A percentile compares a stretch with the other conserved stretches of the same genome.
These are phyloP conservation scores for Astrothelium subdiscretum DNA, from an alignment of 495 filamentous ascomycete genomes.

Conservation along the genomic window DNA sequence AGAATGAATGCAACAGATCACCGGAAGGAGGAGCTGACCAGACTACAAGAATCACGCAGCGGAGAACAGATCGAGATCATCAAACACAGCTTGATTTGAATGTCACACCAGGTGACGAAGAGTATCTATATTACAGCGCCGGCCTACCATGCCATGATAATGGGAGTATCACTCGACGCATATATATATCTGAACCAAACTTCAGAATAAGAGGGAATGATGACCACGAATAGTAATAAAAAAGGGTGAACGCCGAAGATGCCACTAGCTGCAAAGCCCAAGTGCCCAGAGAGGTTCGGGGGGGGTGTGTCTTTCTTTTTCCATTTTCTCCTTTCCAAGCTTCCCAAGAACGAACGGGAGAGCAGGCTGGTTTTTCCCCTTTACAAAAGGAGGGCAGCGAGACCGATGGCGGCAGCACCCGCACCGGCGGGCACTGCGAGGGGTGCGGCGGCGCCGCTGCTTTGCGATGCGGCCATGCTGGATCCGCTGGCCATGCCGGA, in stretches of 20 bases:
- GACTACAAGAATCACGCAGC: no score
- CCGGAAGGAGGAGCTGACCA: no score
- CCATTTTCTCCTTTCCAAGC: neutral
- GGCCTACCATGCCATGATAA: neutral
- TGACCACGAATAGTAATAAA: neutral
- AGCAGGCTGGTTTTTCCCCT: no score
- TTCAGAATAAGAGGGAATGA: neutral
- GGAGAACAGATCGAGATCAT: neutral
- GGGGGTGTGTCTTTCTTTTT: neutral
- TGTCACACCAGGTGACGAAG: slow-evolving; percentile 2
- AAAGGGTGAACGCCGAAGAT: slow-evolving; percentile 1
- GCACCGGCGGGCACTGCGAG: neutral
- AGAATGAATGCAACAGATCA: no score
- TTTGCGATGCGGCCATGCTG: neutral
- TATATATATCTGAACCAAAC: neutral
- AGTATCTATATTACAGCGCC: slow-evolving; percentile 3
- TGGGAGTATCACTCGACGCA: neutral
- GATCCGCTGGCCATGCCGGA: neutral
- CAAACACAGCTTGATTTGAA: neutral
- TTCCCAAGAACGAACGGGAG: neutral
- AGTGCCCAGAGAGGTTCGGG: neutral
- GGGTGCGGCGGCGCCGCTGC: neutral
- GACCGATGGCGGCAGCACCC: neutral
- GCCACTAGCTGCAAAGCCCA: slow-evolving; percentile 2
- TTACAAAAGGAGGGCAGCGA: neutral